Evolutionary conservation across 495 filamentous ascomycete species (phyloP).

Genomic region (Tuber umbilicatum): DNA sequence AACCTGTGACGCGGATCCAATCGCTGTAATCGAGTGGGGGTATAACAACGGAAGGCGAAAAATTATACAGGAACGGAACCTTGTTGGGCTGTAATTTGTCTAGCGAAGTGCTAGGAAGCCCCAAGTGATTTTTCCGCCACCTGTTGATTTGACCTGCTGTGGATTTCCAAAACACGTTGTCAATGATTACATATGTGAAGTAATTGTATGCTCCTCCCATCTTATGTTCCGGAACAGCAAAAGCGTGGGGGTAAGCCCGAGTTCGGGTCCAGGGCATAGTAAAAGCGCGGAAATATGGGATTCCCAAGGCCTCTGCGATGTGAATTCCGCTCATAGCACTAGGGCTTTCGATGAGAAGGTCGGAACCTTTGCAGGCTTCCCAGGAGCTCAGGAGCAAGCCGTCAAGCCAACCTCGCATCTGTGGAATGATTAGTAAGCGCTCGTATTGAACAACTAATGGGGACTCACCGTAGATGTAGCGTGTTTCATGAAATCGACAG

Average conservation of each 20-base stretch:
- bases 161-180: slow-evolving; percentile 92
- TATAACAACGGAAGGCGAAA: slow-evolving; percentile 82
- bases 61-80: slow-evolving; percentile 96
- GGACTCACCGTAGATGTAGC: slow-evolving; percentile 59
- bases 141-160: slow-evolving; percentile 87
- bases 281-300: slow-evolving; percentile 96
- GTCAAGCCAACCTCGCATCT: slow-evolving; percentile 89
- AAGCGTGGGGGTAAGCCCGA: slow-evolving; percentile 91
- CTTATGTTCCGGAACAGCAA: slow-evolving; percentile 87
- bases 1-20: slow-evolving; percentile 94
- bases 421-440: background rate
- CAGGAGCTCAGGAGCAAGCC: slow-evolving; percentile 78
- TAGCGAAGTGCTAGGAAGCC: slow-evolving; percentile 69
- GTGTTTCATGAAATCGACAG: slow-evolving; percentile 79
- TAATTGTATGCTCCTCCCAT: slow-evolving; percentile 94
- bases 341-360: slow-evolving; percentile 91
- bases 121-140: slow-evolving; percentile 76
- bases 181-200: slow-evolving; percentile 93
- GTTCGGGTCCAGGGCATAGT: slow-evolving; percentile 99
- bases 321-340: slow-evolving; percentile 97
- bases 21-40: slow-evolving; percentile 94
- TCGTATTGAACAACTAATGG: background rate
- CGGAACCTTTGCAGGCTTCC: slow-evolving; percentile 74
- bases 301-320: slow-evolving; percentile 89
- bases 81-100: slow-evolving; percentile 94